A percentile compares a stretch with the other conserved stretches of the same genome.
phyloP scores from a whole-genome alignment of 2,329 filamentous ascomycete species.

The Intubia oerlemansii region DNA sequence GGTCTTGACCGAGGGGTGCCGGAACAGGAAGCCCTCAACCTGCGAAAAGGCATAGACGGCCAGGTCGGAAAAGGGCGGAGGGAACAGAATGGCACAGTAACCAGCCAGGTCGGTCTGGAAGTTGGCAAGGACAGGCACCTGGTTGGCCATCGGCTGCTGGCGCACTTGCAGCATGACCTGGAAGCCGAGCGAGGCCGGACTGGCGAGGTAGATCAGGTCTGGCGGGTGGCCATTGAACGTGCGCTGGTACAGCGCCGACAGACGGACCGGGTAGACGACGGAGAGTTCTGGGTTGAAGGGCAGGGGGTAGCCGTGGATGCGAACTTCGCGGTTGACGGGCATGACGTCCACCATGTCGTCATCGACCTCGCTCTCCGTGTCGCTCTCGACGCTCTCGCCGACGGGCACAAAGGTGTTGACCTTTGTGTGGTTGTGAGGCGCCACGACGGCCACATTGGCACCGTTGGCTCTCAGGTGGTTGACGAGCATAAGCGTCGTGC shows the following conservation, averaged over 20 bases:
- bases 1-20: slow-evolving; percentile 35
- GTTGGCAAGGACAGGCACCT: slow-evolving; percentile 42
- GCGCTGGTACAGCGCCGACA: slow-evolving; percentile 35
- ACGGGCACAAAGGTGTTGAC: slow-evolving; percentile 30
- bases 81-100: slow-evolving; percentile 50
- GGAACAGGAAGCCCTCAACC: slow-evolving; percentile 47
- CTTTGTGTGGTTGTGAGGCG: slow-evolving; percentile 34
- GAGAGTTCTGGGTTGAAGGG: slow-evolving; percentile 53
- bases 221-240: slow-evolving; percentile 34
- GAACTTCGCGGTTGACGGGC: slow-evolving; percentile 23
- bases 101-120: slow-evolving; percentile 52
- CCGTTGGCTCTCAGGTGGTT: slow-evolving; percentile 43
- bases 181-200: slow-evolving; percentile 47
- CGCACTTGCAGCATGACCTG: slow-evolving; percentile 49
- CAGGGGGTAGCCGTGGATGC: slow-evolving; percentile 41
- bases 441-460: slow-evolving; percentile 43
- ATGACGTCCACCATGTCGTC: neutral
- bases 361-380: neutral
- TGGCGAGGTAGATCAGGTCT: slow-evolving; percentile 49
- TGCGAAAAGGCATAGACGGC: slow-evolving; percentile 39
- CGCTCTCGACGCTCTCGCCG: slow-evolving; percentile 10
- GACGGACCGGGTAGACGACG: slow-evolving; percentile 45
- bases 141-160: slow-evolving; percentile 30
- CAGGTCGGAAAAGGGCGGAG: slow-evolving; percentile 34
- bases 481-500: slow-evolving; percentile 48